Evolutionary conservation across 306 rosid genomes (phyloP), one percentile per base, ranked within the genome.

Genomic region (Vigna mungo): DNA sequence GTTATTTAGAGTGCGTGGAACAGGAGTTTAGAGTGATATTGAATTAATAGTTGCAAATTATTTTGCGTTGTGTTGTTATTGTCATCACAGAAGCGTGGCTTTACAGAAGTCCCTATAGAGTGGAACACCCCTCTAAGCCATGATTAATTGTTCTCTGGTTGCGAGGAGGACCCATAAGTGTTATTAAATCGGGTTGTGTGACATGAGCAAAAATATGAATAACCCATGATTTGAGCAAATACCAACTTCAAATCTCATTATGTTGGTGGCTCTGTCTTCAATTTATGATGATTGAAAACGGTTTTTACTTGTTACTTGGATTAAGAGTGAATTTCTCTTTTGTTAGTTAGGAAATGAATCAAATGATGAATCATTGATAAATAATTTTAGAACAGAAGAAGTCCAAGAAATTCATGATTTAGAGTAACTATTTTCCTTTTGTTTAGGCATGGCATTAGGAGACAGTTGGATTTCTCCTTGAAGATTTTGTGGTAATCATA

Each of bases 101-200:
- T 54, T 95, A 95, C 68, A 85, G 39, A 82, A 95, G 99, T 80
- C 94, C 97, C 1, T 72, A 85, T 67, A 90, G 96, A 90, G 96
- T 95, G 67, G 88, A 95, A 20, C 72, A 88, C 65, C 83, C 89
- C 9, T 84, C 91, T 16, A 95, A 90, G 81, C 96, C 97, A 75
- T 95, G 99, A 97, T 97, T 97, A 56, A 86, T 83, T 69, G 64
- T 92, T 89, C 97, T 95, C 2, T 95, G 99, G 99, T 76, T 95
- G 82, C 99, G 92, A 66, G 99, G 97, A 63, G 99, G 99, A 27
- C 99, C 99, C 74, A 97, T 94, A 54, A 89, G 97, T 79, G 4
- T 2, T 18, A 9, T 13, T 39, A 0, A 4, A 63, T 59, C 68
- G 4, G 13, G 32, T 2, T 78, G 14, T 25, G 18, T 25, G 27